Percentiles rank a stretch among this genome's conserved stretches.
phyloP scores from a whole-genome alignment of 2,329 filamentous ascomycete genomes.

The Xylaria sp. region DNA sequence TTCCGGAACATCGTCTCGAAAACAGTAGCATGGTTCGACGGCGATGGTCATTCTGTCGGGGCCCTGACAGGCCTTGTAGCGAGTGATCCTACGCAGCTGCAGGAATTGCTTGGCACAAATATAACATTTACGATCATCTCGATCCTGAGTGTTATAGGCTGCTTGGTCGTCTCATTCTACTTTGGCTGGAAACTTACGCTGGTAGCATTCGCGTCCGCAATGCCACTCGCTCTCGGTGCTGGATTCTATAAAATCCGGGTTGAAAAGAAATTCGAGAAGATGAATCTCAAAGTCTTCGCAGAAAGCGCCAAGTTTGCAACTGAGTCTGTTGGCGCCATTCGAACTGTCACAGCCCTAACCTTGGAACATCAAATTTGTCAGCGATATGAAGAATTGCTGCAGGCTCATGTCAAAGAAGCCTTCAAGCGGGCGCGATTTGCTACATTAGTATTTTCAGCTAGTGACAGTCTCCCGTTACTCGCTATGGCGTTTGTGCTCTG shows the following conservation, averaged over 20 bases:
- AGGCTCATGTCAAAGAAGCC: constrained; percentile 67
- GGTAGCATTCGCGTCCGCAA: constrained; percentile 70
- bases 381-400: constrained; percentile 69
- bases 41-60: constrained; percentile 68
- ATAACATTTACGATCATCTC: constrained; percentile 72
- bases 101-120: constrained; percentile 71
- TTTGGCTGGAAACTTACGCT: constrained; percentile 82
- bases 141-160: constrained; percentile 72
- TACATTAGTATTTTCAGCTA: constrained; percentile 76
- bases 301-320: constrained; percentile 79
- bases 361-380: constrained; percentile 73
- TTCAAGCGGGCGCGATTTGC: constrained; percentile 70
- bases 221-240: constrained; percentile 61
- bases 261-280: constrained; percentile 47
- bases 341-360: constrained; percentile 76
- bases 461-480: constrained; percentile 63
- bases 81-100: constrained; percentile 67
- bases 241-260: constrained; percentile 54
- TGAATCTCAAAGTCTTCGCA: constrained; percentile 74
- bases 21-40: constrained; percentile 69
- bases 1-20: constrained; percentile 69
- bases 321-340: constrained; percentile 78
- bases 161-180: constrained; percentile 72
- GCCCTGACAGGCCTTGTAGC: constrained; percentile 67
- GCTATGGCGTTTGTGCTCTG: constrained; percentile 51